A percentile compares a stretch with the other conserved stretches of the same genome.
Conservation (phyloP, 2,329 filamentous ascomycete genomes). For the Colletotrichum horii region DNA sequence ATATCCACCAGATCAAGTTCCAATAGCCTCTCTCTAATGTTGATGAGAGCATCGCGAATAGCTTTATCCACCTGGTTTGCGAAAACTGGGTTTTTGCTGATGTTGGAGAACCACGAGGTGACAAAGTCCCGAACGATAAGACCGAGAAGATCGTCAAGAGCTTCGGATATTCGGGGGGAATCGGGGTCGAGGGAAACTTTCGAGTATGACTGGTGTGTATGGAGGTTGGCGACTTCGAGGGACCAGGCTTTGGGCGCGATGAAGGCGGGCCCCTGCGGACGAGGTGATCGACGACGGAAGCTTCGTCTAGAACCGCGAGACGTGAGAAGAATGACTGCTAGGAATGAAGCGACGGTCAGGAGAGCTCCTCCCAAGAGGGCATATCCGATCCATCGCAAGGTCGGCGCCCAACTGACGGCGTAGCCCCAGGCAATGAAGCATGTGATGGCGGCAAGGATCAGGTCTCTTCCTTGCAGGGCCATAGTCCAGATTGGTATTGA, state of each 20-base stretch:
- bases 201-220: conserved; percentile 69
- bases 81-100: conserved; percentile 82
- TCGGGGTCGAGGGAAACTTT: conserved; percentile 74
- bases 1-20: conserved; percentile 85
- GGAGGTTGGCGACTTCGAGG: conserved; percentile 71
- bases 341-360: conserved; percentile 57
- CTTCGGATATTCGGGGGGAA: conserved; percentile 78
- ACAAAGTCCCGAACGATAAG: conserved; percentile 85
- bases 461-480: conserved; percentile 77
- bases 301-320: conserved; percentile 55
- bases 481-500: conserved; percentile 44
- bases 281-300: conserved; percentile 43
- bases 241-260: conserved; percentile 69
- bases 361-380: conserved; percentile 77
- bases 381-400: conserved; percentile 83
- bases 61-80: conserved; percentile 84
- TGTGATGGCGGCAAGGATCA: conserved; percentile 69
- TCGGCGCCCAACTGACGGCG: conserved; percentile 80
- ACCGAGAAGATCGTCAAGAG: conserved; percentile 79
- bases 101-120: conserved; percentile 84
- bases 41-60: conserved; percentile 74
- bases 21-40: conserved; percentile 74
- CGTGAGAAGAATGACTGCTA: conserved; percentile 66
- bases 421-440: conserved; percentile 89
- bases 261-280: conserved; percentile 61